Evolutionary conservation across 495 filamentous ascomycete genomes (phyloP).

Genomic region (Aspergillus avenaceus): DNA sequence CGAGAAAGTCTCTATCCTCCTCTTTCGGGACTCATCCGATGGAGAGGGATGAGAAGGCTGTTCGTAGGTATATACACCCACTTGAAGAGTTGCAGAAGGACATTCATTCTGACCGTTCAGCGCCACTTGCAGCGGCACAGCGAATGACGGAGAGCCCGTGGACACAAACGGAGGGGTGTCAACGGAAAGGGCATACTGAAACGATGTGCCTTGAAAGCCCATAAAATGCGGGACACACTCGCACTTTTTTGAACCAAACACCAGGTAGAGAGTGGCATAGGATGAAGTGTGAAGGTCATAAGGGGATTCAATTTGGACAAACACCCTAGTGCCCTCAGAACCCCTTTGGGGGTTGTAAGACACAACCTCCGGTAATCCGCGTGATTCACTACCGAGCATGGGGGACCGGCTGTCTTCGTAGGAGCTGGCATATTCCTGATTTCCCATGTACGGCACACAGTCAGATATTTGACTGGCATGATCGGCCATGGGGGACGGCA

Average conservation of each 20-base stretch:
- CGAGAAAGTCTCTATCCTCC: slow-evolving; percentile 48
- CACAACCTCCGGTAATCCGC: slow-evolving; percentile 53
- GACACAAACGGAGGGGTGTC: slow-evolving; percentile 66
- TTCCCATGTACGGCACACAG: slow-evolving; percentile 41
- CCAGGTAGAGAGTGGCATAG: slow-evolving; percentile 56
- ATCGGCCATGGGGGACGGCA: slow-evolving; percentile 43
- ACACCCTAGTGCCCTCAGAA: slow-evolving; percentile 60
- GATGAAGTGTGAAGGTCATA: slow-evolving; percentile 64
- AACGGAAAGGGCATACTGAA: slow-evolving; percentile 67
- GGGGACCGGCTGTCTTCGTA: slow-evolving; percentile 44
- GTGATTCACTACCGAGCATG: slow-evolving; percentile 27
- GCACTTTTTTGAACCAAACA: slow-evolving; percentile 71
- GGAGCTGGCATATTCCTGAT: slow-evolving; percentile 38
- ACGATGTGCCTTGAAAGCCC: slow-evolving; percentile 51
- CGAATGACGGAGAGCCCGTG: slow-evolving; percentile 62
- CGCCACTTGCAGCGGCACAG: slow-evolving; percentile 68
- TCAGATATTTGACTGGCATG: slow-evolving; percentile 44
- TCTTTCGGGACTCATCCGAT: slow-evolving; percentile 41
- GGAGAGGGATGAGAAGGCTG: slow-evolving; percentile 36
- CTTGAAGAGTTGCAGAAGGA: slow-evolving; percentile 57
- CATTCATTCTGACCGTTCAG: slow-evolving; percentile 65
- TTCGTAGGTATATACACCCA: slow-evolving; percentile 75
- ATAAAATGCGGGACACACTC: slow-evolving; percentile 59
- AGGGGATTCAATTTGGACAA: slow-evolving; percentile 67
- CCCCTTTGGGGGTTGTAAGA: slow-evolving; percentile 67